Evolutionary conservation across 2,329 filamentous ascomycete genomes (phyloP), one percentile per base, ranked within the genome.

Genomic region (Fusarium robinianum): DNA sequence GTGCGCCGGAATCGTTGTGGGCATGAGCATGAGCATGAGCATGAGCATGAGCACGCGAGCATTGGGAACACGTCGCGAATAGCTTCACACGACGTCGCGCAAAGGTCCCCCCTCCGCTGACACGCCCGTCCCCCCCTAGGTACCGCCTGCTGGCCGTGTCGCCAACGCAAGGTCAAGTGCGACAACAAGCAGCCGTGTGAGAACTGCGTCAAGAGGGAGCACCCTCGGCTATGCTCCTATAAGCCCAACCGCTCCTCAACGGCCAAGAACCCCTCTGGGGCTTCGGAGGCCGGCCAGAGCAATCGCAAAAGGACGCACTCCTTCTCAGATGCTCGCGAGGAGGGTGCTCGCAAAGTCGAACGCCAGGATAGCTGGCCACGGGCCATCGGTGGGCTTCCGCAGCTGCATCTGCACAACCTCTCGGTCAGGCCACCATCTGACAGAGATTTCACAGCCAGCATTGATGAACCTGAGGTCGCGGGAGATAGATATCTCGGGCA

Each of bases 101-200:
- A 38, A 17, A 18, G 25, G 24, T 46, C 35, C 21, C 39, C 27
- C 40, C 29, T 35, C 34, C 35, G 37, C 48, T 55, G 29, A 58
- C 52, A 29, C 32, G 35, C 31, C 27, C 44, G 52, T 41, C 11
- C 9, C 33, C 33, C 33, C 38, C 4, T 58, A 83, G 79, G 79
- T 45, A 83, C 80, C 27, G 80, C 80, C 5, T 85, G 82, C 59
- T 85, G 81, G 81, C 82, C 82, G 9, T 85, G 82, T 61, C 74
- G 82, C 31, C 82, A 85, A 65, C 75, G 82, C 53, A 85, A 85
- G 67, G 82, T 85, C 26, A 85, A 85, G 67, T 85, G 82, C 63
- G 81, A 85, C 68, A 85, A 84, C 65, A 81, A 84, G 63, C 77
- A 83, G 60, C 82, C 82, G 1, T 85, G 82, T 64, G 81, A 85